Evolutionary conservation across 495 filamentous ascomycete genomes (phyloP), one percentile per base, ranked within the genome.

Genomic region (Talaromyces trachyspermus): DNA sequence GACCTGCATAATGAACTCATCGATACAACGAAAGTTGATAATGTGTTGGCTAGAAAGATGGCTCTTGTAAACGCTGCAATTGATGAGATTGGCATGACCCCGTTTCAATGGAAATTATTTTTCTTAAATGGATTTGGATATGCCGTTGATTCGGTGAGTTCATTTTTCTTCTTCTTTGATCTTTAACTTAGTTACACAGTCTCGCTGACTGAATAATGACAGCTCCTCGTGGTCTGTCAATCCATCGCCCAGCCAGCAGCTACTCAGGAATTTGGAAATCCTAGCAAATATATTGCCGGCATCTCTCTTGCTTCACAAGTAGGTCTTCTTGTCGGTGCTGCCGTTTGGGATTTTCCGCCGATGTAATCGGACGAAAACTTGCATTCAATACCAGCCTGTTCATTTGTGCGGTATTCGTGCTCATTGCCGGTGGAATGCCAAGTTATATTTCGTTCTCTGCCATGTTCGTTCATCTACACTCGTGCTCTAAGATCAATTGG

Each of bases 301-400:
- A 50, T 68, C 30, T 46, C 64, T 11, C 42, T 70, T 10, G 66
- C 65, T 9, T 61, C 59, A 5, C 60, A 69, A 42, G 50, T 65
- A 19, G 60, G 57, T 23, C 49, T 70, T 14, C 46, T 70, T 5
- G 62, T 57, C 2, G 67, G 67, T 5, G 67, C 67, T 26, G 50
- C 57, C 11, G 53, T 69, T 27, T 69, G 67, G 67, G 67, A 6
- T 62, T 63, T 33, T 57, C 62, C 2, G 67, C 65, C 18, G 65
- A 70, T 46, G 62, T 70, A 36, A 64, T 69, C 42, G 67, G 67
- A 2, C 48, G 67, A 27, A 69, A 68, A 43, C 55, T 63, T 41
- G 65, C 64, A 4, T 69, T 70, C 51, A 70, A 70, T 40, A 61
- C 63, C 10, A 63, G 58, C 33, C 56, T 70, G 10, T 54, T 69